Evolutionary conservation across 129 eudicot genomes (phyloP).

Genomic region (Artemisia annua): DNA sequence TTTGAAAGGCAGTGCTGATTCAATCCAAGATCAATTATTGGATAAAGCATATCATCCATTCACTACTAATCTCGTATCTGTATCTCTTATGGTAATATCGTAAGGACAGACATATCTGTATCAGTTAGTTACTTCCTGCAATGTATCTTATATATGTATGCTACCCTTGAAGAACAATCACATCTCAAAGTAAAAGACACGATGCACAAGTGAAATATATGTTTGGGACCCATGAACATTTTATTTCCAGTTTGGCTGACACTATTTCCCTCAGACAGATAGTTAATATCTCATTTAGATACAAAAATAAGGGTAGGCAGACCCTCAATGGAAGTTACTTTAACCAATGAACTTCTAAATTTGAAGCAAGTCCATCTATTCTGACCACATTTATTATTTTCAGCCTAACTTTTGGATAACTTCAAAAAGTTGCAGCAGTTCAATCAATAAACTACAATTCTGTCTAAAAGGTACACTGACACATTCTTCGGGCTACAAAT

Average conservation of each 20-base stretch:
- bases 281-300: conserved; percentile 2
- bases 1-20: too few relatives aligned
- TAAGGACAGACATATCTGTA: too few relatives aligned
- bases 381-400: not conserved
- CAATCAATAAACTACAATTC: not conserved
- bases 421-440: not conserved
- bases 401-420: not conserved
- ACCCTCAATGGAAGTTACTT: conserved; percentile 7
- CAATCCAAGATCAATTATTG: too few relatives aligned
- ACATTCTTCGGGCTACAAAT: not conserved
- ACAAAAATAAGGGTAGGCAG: not conserved
- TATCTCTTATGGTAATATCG: too few relatives aligned
- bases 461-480: not conserved
- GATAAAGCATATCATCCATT: too few relatives aligned
- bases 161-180: conserved; percentile 11
- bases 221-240: not conserved
- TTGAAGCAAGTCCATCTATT: conserved; percentile 5
- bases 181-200: not conserved
- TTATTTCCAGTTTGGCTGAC: too few relatives aligned
- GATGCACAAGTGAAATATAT: not conserved
- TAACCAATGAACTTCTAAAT: not conserved
- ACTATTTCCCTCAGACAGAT: conserved; percentile 9
- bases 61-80: too few relatives aligned
- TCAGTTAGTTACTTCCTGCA: not conserved
- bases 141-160: not conserved